Base-by-base conservation (phyloP, 306 rosid genomes). In the Vigna unguiculata region DNA sequence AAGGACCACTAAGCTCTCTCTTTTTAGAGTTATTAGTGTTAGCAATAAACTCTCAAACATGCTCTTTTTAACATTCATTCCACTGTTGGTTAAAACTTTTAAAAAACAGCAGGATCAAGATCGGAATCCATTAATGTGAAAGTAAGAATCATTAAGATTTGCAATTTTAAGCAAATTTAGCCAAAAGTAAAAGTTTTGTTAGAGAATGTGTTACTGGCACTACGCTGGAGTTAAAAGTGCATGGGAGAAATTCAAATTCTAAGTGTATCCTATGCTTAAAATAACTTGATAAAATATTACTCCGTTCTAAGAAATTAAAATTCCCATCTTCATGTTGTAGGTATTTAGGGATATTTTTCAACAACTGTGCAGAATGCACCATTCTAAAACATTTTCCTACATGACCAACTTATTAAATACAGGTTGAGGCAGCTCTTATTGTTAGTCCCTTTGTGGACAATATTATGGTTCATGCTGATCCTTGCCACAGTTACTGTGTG, bases 391-490 rank as follows among this genome's bases (percentile, higher is more conserved):
- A 21, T 60, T 30, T 82, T 20, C 46, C 74, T 30, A 3, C 7
- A 41, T 74, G 54, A 83, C 81, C 81, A 65, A 77, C 77, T 36
- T 57, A 72, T 72, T 65, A 24, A 60, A 38, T 71, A 34, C 93
- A 93, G 98, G 93, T 90, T 77, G 98, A 93, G 87, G 93, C 96
- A 41, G 91, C 75, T 73, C 94, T 93, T 58, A 79, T 85, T 55
- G 92, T 77, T 21, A 85, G 98, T 87, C 89, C 88, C 60, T 90
- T 80, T 45, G 88, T 93, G 9, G 96, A 93, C 79, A 90, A 82
- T 59, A 90, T 93, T 20, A 85, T 90, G 96, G 49, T 90, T 78
- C 88, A 93, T 34, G 98, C 96, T 54, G 91, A 93, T 84, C 98
- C 98, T 58, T 89, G 89, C 65, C 90, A 82, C 81, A 89, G 85